Percentiles rank a stretch among this genome's conserved stretches.
These are phyloP conservation scores for Aspergillus awamori DNA, from an alignment of 2,329 filamentous ascomycete genomes.

Conservation along the genomic window DNA sequence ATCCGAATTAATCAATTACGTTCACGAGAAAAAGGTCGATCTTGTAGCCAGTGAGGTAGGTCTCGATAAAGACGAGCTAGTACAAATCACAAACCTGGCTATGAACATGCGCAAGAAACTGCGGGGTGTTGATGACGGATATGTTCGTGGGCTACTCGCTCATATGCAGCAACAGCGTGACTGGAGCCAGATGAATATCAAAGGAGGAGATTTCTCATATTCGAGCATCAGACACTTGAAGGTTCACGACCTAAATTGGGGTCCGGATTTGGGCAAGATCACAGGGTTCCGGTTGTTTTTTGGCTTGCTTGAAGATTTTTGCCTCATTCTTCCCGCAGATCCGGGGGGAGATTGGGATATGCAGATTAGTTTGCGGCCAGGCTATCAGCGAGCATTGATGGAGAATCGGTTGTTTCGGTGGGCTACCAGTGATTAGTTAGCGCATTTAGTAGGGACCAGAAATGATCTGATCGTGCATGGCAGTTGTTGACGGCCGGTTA, in stretches of 20 bases:
- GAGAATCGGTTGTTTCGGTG: neutral
- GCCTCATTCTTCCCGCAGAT: neutral
- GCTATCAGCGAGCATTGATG: neutral
- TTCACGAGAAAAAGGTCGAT: neutral
- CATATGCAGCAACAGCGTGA: neutral
- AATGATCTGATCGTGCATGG: too few relatives aligned
- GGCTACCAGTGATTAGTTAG: neutral
- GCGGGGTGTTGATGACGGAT: neutral
- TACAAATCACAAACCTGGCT: neutral
- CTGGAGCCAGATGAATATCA: neutral
- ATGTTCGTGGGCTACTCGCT: neutral
- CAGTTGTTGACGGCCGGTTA: too few relatives aligned
- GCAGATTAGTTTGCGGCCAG: neutral
- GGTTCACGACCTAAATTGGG: neutral
- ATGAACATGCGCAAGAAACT: neutral
- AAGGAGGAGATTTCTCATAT: neutral
- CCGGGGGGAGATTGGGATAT: neutral
- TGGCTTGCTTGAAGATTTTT: neutral
- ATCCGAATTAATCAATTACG: neutral
- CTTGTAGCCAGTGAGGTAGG: neutral
- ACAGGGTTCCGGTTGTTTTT: neutral
- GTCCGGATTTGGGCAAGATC: neutral
- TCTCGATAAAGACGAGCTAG: neutral
- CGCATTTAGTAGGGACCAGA: too few relatives aligned
- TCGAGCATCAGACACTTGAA: constrained; percentile 9